These are phyloP conservation scores for Apostasia ramifera DNA, from an alignment of 106 monocot genomes.

Conservation along the genomic window DNA sequence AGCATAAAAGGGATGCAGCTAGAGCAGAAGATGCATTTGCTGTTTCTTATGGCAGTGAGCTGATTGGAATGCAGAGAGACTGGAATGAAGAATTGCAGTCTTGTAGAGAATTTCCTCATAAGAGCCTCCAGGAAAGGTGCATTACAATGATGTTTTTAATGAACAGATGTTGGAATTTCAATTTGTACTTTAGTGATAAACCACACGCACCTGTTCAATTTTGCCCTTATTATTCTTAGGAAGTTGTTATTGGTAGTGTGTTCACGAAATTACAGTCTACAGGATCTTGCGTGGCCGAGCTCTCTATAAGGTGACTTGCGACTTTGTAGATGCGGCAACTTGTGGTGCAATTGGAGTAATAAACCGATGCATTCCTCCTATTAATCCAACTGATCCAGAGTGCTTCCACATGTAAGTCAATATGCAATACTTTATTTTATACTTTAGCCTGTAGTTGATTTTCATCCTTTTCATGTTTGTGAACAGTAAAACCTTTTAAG, in stretches of 20 bases:
- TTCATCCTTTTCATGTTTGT: neutral
- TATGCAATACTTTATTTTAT: neutral
- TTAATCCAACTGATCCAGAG: conserved; percentile 98
- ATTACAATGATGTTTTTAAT: neutral
- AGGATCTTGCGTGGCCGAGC: conserved; percentile 95
- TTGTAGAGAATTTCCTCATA: conserved; percentile 93
- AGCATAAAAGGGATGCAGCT: conserved; percentile 83
- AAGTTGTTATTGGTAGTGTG: too few relatives aligned
- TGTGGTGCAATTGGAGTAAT: conserved; percentile 97
- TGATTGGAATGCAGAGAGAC: conserved; percentile 98
- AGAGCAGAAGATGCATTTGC: conserved; percentile 87
- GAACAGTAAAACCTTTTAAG: too few relatives aligned
- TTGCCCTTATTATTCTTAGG: too few relatives aligned
- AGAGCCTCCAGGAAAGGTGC: conserved; percentile 83
- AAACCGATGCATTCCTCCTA: conserved; percentile 85
- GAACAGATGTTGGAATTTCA: too few relatives aligned
- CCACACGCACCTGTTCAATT: too few relatives aligned
- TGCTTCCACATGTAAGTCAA: conserved; percentile 97
- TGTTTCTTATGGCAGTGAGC: conserved; percentile 81
- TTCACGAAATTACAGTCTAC: conserved; percentile 1
- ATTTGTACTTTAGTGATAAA: too few relatives aligned
- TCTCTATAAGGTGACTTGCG: conserved; percentile 93
- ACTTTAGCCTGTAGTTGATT: neutral
- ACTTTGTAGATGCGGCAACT: conserved; percentile 96
- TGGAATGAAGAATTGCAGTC: conserved; percentile 99